Percentiles rank a stretch among this genome's conserved stretches.
These are phyloP conservation scores for Punctularia strigosozonata DNA, from an alignment of 768 basidiomycete genomes.

Conservation along the genomic window DNA sequence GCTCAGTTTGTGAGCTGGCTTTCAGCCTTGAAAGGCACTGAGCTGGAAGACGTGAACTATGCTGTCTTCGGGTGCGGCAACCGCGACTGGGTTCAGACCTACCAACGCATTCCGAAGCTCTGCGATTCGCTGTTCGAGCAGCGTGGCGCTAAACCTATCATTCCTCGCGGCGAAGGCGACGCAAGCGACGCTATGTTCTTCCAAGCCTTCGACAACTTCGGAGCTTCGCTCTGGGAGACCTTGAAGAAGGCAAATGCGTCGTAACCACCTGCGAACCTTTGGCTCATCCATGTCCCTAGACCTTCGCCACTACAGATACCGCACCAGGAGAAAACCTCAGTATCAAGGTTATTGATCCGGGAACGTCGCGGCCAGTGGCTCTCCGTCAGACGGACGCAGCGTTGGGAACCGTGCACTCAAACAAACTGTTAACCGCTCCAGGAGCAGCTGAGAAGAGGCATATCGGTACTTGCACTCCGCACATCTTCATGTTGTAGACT, in stretches of 20 bases:
- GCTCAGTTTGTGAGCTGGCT: slow-evolving; percentile 32
- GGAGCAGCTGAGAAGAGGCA: slow-evolving; percentile 29
- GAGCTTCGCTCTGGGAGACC: slow-evolving; percentile 24
- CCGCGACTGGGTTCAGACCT: slow-evolving; percentile 35
- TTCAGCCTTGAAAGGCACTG: slow-evolving; percentile 15
- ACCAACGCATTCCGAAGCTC: slow-evolving; percentile 31
- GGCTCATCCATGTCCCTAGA: too few relatives aligned
- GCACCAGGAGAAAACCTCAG: slow-evolving; percentile 12
- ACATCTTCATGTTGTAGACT: background rate
- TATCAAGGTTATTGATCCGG: slow-evolving; percentile 19
- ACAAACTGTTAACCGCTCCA: slow-evolving; percentile 25
- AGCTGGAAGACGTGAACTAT: slow-evolving; percentile 22
- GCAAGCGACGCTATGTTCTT: slow-evolving; percentile 30
- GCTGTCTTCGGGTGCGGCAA: slow-evolving; percentile 41
- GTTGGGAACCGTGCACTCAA: slow-evolving; percentile 27
- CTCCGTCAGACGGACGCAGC: slow-evolving; percentile 27
- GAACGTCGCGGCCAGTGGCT: slow-evolving; percentile 20
- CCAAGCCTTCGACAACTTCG: slow-evolving; percentile 31
- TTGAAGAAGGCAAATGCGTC: slow-evolving; percentile 20
- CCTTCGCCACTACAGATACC: too few relatives aligned
- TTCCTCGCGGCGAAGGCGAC: slow-evolving; percentile 28
- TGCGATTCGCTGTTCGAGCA: slow-evolving; percentile 23
- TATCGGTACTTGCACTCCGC: slow-evolving; percentile 18
- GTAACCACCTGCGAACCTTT: background rate
- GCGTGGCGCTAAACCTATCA: slow-evolving; percentile 24